Evolutionary conservation across 352 stramenopile species (phyloP).

Genomic region (Pythium angustatum): DNA sequence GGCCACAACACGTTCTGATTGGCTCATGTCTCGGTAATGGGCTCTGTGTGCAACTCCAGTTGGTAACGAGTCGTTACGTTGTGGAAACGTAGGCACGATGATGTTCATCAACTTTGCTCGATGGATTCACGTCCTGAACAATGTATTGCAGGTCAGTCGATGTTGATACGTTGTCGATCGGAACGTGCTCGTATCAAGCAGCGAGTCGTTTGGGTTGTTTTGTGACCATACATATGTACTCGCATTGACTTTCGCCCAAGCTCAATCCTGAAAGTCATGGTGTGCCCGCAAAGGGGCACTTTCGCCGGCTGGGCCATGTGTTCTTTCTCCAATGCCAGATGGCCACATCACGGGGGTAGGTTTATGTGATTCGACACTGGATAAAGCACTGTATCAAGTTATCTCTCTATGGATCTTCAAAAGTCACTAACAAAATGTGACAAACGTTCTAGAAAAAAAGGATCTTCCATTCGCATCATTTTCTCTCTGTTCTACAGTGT

Average conservation of each 20-base stretch:
- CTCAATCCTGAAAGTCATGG: no score
- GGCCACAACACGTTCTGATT: neutral
- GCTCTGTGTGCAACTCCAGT: neutral
- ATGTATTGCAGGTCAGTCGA: neutral
- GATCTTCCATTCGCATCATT: slow-evolving; percentile 6
- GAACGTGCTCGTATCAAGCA: no score
- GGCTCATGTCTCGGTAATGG: neutral
- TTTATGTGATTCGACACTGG: neutral
- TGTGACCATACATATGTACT: no score
- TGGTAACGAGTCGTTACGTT: neutral
- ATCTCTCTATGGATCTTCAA: no score
- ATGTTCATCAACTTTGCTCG: no score
- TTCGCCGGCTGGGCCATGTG: neutral
- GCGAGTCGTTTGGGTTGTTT: no score
- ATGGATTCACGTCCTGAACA: neutral
- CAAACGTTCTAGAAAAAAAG: no score
- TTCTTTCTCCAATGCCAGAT: neutral
- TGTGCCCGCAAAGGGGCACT: neutral
- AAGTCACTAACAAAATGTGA: neutral
- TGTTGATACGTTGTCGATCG: no score
- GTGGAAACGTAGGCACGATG: no score
- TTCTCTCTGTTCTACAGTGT: no score
- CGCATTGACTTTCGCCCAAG: no score
- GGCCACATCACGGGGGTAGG: neutral
- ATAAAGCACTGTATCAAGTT: neutral